Percentiles rank a stretch among this genome's conserved stretches.
phyloP scores from a whole-genome alignment of 305 asterid genomes.

The Fraxinus angustifolia region DNA sequence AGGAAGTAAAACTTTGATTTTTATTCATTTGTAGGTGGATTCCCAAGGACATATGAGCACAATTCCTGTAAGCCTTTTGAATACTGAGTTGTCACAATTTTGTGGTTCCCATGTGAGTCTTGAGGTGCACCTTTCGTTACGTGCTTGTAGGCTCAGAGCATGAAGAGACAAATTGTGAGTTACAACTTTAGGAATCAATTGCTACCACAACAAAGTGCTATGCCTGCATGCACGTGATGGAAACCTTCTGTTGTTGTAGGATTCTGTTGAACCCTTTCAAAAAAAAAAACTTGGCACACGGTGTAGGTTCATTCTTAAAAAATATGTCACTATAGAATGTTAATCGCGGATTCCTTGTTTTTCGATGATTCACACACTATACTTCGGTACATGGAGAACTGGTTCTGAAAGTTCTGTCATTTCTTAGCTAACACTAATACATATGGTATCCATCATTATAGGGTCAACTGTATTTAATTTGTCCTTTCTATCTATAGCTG shows the following conservation, averaged over 20 bases:
- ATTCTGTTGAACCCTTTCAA: not conserved
- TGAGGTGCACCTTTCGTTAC: not conserved
- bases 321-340: not conserved
- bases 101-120: not conserved
- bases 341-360: not conserved
- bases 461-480: not conserved
- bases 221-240: not conserved
- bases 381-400: not conserved
- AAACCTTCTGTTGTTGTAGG: not conserved
- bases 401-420: not conserved
- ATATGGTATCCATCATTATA: not conserved
- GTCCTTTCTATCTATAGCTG: not conserved
- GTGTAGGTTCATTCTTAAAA: not conserved
- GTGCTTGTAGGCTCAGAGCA: not conserved
- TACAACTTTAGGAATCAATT: not conserved
- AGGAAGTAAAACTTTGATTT: not conserved
- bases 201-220: not conserved
- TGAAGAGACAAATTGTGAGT: not conserved
- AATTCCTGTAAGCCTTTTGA: not conserved
- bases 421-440: not conserved
- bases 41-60: not conserved
- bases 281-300: not conserved
- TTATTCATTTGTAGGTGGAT: not conserved
- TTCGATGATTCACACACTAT: not conserved
- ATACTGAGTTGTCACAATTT: not conserved